These are phyloP conservation scores for Staphylotrichum longicolle DNA, from an alignment of 495 filamentous ascomycete species.

Conservation along the genomic window DNA sequence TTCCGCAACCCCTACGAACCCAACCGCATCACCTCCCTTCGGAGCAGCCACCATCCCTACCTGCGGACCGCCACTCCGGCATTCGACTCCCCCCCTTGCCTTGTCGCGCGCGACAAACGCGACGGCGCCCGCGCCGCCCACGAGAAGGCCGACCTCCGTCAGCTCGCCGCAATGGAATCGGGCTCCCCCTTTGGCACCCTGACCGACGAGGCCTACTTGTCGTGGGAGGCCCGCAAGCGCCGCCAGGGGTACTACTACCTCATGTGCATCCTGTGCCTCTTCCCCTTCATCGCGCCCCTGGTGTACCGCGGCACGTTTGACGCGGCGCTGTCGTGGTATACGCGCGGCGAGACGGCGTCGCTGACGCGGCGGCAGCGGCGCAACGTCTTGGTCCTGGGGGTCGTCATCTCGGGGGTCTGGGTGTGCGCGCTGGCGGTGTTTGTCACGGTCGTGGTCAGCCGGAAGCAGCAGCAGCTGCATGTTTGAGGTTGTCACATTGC, in stretches of 20 bases:
- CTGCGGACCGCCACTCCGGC: background rate
- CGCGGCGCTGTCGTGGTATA: slow-evolving; percentile 34
- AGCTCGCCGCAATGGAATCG: slow-evolving; percentile 19
- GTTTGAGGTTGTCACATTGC: too few relatives aligned
- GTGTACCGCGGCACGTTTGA: slow-evolving; percentile 32
- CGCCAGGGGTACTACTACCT: slow-evolving; percentile 33
- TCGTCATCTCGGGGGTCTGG: slow-evolving; percentile 24
- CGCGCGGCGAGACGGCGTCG: slow-evolving; percentile 32
- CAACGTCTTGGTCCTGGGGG: slow-evolving; percentile 26
- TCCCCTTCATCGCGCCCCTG: slow-evolving; percentile 38
- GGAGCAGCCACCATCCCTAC: background rate
- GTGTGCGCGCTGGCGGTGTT: slow-evolving; percentile 18
- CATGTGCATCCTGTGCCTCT: slow-evolving; percentile 30
- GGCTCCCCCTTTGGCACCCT: slow-evolving; percentile 13
- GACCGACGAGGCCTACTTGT: slow-evolving; percentile 31
- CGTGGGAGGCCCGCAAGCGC: slow-evolving; percentile 24
- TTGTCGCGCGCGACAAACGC: slow-evolving; percentile 9
- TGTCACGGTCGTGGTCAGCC: background rate
- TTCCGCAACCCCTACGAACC: background rate
- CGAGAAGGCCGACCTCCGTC: slow-evolving; percentile 14
- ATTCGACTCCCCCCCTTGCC: slow-evolving; percentile 5
- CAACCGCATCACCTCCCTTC: background rate
- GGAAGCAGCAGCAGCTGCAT: too few relatives aligned
- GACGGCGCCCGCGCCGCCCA: background rate
- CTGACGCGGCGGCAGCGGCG: slow-evolving; percentile 33